phyloP scores from a whole-genome alignment of 192 early-diverging fungal genomes.

The Paraglomus brasilianum region DNA sequence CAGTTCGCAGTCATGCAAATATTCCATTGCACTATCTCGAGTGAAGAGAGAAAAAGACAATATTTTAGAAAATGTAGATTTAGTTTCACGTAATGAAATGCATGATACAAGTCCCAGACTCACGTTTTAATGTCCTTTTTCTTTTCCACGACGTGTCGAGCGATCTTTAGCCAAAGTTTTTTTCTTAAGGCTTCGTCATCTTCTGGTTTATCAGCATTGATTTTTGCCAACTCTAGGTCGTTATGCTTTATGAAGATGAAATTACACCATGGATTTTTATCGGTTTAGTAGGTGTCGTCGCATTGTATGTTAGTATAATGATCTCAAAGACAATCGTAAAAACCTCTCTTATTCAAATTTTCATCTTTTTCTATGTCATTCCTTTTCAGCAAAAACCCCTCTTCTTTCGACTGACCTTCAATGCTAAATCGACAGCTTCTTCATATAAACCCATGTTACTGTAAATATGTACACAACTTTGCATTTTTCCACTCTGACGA shows the following conservation, averaged over 20 bases:
- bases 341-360: too few relatives aligned
- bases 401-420: constrained; percentile 56
- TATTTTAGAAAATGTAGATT: not conserved
- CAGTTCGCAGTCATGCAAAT: constrained; percentile 75
- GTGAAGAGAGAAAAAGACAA: not conserved
- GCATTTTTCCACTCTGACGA: constrained; percentile 73
- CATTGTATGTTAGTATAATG: not conserved
- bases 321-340: too few relatives aligned
- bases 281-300: not conserved
- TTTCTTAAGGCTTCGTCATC: constrained; percentile 80
- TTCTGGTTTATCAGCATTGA: constrained; percentile 90
- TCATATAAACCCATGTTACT: constrained; percentile 84
- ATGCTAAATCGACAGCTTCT: constrained; percentile 87
- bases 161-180: constrained; percentile 93
- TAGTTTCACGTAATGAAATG: too few relatives aligned
- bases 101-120: constrained; percentile 2
- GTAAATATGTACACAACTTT: constrained; percentile 90
- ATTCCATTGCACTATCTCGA: constrained; percentile 71
- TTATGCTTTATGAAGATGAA: constrained; percentile 49
- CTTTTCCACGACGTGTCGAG: constrained; percentile 83
- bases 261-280: not conserved
- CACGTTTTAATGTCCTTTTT: constrained; percentile 82
- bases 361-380: not conserved
- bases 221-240: constrained; percentile 87
- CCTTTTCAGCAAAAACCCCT: not conserved